These are phyloP conservation scores for Aspergillus baeticus DNA, from an alignment of 495 filamentous ascomycete species.

Conservation along the genomic window DNA sequence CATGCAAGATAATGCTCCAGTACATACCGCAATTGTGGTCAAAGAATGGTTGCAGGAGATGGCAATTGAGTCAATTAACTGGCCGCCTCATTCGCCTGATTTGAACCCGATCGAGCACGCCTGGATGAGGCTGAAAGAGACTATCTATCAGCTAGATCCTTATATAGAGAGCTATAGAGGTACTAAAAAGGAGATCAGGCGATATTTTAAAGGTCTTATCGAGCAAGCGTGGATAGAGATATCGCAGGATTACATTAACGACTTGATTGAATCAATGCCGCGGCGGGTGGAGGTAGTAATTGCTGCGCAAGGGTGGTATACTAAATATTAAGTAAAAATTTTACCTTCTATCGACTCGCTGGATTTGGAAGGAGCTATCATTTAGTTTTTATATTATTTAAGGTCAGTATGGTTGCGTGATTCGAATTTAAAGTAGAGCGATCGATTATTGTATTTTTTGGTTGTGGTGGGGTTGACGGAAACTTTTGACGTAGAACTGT, in stretches of 20 bases:
- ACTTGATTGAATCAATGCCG: background rate
- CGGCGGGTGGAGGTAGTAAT: background rate
- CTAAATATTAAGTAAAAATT: background rate
- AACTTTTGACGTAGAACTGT: constrained; percentile 3
- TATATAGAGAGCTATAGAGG: background rate
- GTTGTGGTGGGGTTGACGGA: too few relatives aligned
- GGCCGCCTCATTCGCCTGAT: background rate
- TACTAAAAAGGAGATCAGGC: background rate
- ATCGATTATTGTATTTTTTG: too few relatives aligned
- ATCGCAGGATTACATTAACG: background rate
- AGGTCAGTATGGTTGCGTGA: too few relatives aligned
- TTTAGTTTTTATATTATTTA: too few relatives aligned
- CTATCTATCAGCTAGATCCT: background rate
- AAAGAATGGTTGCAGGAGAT: too few relatives aligned
- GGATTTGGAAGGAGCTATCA: too few relatives aligned
- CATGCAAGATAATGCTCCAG: too few relatives aligned
- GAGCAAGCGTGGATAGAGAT: background rate
- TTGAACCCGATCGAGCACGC: background rate
- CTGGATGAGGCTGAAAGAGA: background rate
- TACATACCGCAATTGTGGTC: too few relatives aligned
- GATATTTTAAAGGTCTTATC: background rate
- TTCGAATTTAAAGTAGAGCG: too few relatives aligned
- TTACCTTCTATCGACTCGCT: too few relatives aligned
- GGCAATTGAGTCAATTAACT: background rate
- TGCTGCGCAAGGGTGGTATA: background rate